Conservation (phyloP, 2,329 filamentous ascomycete genomes). For the Hymenoscyphus salicellus region DNA sequence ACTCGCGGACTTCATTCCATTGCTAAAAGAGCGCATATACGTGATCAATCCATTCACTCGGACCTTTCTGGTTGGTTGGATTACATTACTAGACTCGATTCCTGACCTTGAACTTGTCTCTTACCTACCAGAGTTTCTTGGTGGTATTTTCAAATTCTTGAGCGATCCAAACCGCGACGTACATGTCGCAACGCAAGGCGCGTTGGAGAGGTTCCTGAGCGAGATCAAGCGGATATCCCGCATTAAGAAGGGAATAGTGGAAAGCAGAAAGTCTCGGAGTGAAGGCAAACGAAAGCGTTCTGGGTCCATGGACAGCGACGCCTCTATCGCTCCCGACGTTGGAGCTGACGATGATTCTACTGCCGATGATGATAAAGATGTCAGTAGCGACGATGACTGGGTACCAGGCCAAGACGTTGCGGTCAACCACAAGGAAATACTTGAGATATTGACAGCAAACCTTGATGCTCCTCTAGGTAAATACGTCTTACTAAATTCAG, state of each 20-base stretch:
- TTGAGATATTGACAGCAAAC: constrained; percentile 88
- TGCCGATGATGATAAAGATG: constrained; percentile 54
- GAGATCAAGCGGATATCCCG: constrained; percentile 94
- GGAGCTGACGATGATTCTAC: constrained; percentile 59
- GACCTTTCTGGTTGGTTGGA: constrained; percentile 94
- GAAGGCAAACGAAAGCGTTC: constrained; percentile 66
- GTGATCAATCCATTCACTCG: constrained; percentile 93
- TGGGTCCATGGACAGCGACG: constrained; percentile 64
- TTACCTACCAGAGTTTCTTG: constrained; percentile 87
- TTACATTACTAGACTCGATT: constrained; percentile 90
- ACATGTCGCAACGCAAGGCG: constrained; percentile 85
- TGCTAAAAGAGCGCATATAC: constrained; percentile 90
- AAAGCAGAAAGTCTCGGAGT: constrained; percentile 68
- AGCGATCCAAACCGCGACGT: constrained; percentile 90
- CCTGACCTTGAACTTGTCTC: constrained; percentile 93
- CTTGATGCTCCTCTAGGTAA: constrained; percentile 77
- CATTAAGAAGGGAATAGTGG: constrained; percentile 86
- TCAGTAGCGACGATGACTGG: constrained; percentile 84
- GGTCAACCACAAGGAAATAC: constrained; percentile 85
- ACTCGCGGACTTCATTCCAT: constrained; percentile 81
- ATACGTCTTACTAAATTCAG: constrained; percentile 19
- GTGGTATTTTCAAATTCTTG: constrained; percentile 84
- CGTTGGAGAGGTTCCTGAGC: constrained; percentile 82
- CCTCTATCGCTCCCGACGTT: constrained; percentile 51
- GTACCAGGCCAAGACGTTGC: constrained; percentile 95